Conservation (phyloP, 2,329 filamentous ascomycete genomes). For the Pezicula neosporulosa region DNA sequence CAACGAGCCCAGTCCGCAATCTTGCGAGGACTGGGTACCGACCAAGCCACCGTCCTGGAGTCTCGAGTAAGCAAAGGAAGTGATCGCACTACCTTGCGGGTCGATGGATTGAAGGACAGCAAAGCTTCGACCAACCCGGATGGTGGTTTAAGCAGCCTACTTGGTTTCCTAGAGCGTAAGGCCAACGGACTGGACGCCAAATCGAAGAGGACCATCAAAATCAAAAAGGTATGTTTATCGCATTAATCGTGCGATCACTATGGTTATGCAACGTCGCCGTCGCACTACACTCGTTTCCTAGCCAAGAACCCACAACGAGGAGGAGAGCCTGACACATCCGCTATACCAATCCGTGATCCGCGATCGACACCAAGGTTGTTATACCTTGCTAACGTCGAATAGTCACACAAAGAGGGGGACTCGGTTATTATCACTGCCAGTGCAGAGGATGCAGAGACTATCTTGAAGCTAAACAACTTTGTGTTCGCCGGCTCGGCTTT, state of each 20-base stretch:
- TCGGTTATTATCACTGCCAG: slow-evolving; percentile 64
- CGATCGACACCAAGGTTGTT: slow-evolving; percentile 32
- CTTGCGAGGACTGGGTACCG: slow-evolving; percentile 34
- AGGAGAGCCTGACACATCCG: slow-evolving; percentile 19
- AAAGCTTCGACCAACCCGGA: slow-evolving; percentile 65
- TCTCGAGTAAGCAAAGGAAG: slow-evolving; percentile 20
- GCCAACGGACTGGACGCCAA: slow-evolving; percentile 50
- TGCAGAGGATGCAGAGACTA: slow-evolving; percentile 58
- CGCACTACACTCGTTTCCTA: slow-evolving; percentile 36
- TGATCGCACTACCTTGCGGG: slow-evolving; percentile 25
- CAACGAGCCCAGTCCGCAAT: slow-evolving; percentile 23
- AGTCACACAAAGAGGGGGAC: slow-evolving; percentile 69
- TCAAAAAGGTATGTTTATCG: slow-evolving; percentile 72
- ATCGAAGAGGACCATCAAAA: slow-evolving; percentile 47
- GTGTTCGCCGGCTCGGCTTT: slow-evolving; percentile 64
- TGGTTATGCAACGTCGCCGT: slow-evolving; percentile 29
- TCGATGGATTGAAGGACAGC: slow-evolving; percentile 65
- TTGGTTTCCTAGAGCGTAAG: slow-evolving; percentile 71
- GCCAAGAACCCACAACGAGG: slow-evolving; percentile 30
- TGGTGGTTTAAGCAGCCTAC: slow-evolving; percentile 60
- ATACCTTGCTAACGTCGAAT: slow-evolving; percentile 61
- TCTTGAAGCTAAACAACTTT: slow-evolving; percentile 67
- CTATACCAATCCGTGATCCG: slow-evolving; percentile 22
- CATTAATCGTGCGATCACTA: slow-evolving; percentile 38
- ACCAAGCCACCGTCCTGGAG: slow-evolving; percentile 24